These are phyloP conservation scores for Garcileccinum viscosum DNA, from an alignment of 1,284 basidiomycete genomes.

Conservation along the genomic window DNA sequence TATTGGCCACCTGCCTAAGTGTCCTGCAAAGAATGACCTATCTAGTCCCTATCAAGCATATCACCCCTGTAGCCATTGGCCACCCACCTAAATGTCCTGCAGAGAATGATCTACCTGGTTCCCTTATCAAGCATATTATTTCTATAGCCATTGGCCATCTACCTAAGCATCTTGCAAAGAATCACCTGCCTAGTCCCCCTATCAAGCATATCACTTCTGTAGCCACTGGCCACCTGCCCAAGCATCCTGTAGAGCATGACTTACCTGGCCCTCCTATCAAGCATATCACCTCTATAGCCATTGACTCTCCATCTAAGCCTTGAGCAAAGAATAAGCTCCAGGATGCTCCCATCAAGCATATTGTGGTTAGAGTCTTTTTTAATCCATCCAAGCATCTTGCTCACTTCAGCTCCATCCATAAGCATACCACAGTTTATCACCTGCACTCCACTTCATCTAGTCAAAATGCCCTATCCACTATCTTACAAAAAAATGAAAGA, in stretches of 20 bases:
- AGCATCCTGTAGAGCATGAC: not conserved
- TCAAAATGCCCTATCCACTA: no score
- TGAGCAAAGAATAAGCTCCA: not conserved
- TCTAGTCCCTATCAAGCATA: not conserved
- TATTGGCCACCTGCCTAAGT: not conserved
- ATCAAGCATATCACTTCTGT: not conserved
- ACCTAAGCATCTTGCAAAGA: not conserved
- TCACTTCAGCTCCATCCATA: no score
- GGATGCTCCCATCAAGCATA: not conserved
- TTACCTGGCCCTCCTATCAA: not conserved
- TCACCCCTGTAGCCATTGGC: no score
- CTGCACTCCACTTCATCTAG: no score
- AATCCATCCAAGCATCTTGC: no score
- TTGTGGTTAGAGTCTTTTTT: no score
- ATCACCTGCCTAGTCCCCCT: not conserved
- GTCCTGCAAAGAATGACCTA: not conserved
- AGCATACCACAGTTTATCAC: no score
- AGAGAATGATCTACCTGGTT: not conserved
- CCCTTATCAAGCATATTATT: not conserved
- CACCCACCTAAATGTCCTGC: not conserved
- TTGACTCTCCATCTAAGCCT: no score
- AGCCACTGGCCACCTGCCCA: not conserved
- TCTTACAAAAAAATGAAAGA: not conserved
- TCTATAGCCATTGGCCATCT: no score
- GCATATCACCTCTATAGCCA: no score